Evolutionary conservation across 2,329 filamentous ascomycete species (phyloP).

Genomic region (Chalaropsis thielavioides): DNA sequence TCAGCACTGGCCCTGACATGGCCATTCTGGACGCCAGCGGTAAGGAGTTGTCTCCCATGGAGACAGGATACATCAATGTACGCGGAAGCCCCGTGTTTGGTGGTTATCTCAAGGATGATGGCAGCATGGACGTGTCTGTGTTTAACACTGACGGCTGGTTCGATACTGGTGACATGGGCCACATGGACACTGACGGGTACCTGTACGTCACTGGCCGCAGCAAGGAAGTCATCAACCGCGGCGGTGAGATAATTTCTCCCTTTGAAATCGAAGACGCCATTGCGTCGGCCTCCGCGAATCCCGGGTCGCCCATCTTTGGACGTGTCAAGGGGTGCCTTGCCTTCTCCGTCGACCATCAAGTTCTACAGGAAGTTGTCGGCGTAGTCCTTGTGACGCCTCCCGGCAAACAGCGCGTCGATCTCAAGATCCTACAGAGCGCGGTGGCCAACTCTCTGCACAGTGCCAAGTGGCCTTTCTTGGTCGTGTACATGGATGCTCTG

Average conservation of each 20-base stretch:
- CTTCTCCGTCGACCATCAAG: constrained; percentile 38
- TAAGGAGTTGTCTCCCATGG: constrained; percentile 20
- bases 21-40: constrained; percentile 33
- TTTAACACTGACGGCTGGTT: constrained; percentile 39
- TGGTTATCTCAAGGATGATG: constrained; percentile 34
- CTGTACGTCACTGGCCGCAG: constrained; percentile 41
- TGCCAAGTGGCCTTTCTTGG: constrained; percentile 37
- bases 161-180: constrained; percentile 40
- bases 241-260: constrained; percentile 44
- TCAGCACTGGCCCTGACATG: constrained; percentile 37
- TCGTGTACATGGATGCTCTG: constrained; percentile 41
- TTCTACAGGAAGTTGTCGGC: constrained; percentile 42
- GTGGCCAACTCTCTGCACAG: constrained; percentile 35
- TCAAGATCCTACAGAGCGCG: constrained; percentile 34
- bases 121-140: constrained; percentile 30
- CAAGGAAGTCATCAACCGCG: constrained; percentile 44
- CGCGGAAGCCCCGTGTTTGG: constrained; percentile 37
- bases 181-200: constrained; percentile 36
- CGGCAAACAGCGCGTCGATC: constrained; percentile 30
- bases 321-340: constrained; percentile 36
- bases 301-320: constrained; percentile 31
- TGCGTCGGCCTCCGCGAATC: constrained; percentile 30
- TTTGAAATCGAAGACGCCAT: constrained; percentile 46
- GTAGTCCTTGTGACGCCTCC: constrained; percentile 36
- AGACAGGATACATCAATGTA: constrained; percentile 35